phyloP scores from a whole-genome alignment of 257 asterid genomes.

The Nyctanthes arbortristis region DNA sequence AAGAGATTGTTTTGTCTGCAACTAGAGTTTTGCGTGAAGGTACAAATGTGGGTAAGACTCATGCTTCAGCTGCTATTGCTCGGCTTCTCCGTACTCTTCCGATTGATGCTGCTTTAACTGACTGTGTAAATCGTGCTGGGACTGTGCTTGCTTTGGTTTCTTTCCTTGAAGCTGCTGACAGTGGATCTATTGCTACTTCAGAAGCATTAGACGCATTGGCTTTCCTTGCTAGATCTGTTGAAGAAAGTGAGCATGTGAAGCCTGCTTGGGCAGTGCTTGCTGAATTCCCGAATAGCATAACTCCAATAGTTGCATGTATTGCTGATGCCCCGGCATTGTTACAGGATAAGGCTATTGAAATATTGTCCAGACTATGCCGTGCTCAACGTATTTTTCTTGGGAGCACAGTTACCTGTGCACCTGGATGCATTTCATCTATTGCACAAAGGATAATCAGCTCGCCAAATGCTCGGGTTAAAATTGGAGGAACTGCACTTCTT shows the following conservation, averaged over 20 bases:
- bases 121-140: conserved; percentile 79
- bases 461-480: conserved; percentile 59
- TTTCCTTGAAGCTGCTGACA: conserved; percentile 74
- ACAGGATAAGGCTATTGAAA: conserved; percentile 91
- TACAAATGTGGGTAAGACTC: conserved; percentile 67
- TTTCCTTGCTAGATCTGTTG: conserved; percentile 65
- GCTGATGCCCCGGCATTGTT: conserved; percentile 67
- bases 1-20: conserved; percentile 81
- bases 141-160: conserved; percentile 92
- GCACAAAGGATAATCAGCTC: conserved; percentile 73
- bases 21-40: conserved; percentile 90
- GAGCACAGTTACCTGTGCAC: conserved; percentile 54
- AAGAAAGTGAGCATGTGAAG: conserved; percentile 53
- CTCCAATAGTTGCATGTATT: conserved; percentile 80
- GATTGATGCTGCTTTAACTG: conserved; percentile 59
- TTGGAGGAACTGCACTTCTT: conserved; percentile 96
- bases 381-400: conserved; percentile 82
- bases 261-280: conserved; percentile 95
- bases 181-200: conserved; percentile 64
- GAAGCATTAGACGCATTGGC: conserved; percentile 91
- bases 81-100: conserved; percentile 78
- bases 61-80: conserved; percentile 93
- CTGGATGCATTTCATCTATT: conserved; percentile 76
- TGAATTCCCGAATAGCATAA: conserved; percentile 73
- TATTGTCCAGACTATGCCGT: conserved; percentile 70